Percentiles rank a stretch among this genome's conserved stretches.
Evolutionary conservation across 768 basidiomycete genomes (phyloP).

Genomic region (Lactarius vividus): DNA sequence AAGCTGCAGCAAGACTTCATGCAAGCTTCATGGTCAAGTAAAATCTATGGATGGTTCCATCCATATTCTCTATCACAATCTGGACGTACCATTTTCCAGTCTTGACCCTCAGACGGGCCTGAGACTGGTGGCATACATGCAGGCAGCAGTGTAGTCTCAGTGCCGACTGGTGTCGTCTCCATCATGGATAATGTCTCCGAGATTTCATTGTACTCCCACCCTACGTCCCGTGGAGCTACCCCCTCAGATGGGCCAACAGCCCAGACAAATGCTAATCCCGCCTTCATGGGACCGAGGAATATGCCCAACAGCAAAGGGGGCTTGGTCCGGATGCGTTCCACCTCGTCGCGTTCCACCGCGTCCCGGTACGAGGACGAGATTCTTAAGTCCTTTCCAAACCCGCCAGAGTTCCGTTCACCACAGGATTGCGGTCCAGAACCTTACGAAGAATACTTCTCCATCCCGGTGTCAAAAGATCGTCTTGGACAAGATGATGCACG

Average conservation of each 20-base stretch:
- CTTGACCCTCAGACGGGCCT: constrained; percentile 1
- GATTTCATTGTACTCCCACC: constrained; percentile 26
- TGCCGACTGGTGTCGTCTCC: neutral
- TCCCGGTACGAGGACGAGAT: constrained; percentile 14
- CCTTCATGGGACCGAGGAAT: constrained; percentile 16
- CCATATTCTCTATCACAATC: neutral
- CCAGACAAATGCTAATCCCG: constrained; percentile 2
- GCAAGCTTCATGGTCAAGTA: too few species aligned
- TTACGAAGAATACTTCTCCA: constrained; percentile 27
- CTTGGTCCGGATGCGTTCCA: constrained; percentile 17
- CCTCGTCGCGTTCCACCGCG: constrained; percentile 1
- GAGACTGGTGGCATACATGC: neutral
- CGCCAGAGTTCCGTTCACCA: constrained; percentile 24
- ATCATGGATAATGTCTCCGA: constrained; percentile 26
- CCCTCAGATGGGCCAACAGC: constrained; percentile 14
- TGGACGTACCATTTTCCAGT: constrained; percentile 5
- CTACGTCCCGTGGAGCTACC: constrained; percentile 16
- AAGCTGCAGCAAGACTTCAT: too few species aligned
- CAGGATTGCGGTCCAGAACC: constrained; percentile 24
- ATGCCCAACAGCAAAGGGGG: constrained; percentile 10
- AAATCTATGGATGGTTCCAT: too few species aligned
- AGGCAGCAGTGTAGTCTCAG: neutral
- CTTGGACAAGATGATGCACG: constrained; percentile 2
- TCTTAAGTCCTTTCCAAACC: constrained; percentile 13
- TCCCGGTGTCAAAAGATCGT: constrained; percentile 8